Conservation (phyloP, 2,329 filamentous ascomycete species). For the Nigrospora oryzae region DNA sequence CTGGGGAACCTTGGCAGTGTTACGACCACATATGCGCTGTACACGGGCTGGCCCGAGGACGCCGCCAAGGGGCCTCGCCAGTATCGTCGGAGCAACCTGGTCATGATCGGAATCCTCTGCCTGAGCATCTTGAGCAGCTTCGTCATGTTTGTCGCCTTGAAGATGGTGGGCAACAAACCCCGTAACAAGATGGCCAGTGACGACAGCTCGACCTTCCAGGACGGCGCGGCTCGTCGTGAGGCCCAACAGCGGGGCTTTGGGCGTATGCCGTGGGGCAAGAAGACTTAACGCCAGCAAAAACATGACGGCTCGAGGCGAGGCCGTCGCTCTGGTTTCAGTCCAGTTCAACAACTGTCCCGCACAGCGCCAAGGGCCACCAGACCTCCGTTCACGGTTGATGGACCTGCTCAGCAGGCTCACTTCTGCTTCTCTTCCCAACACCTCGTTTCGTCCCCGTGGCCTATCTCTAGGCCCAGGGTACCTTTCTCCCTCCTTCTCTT, state of each 20-base stretch:
- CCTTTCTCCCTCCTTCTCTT: constrained; percentile 6
- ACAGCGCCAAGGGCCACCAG: too few species aligned
- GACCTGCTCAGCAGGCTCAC: too few species aligned
- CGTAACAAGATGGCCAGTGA: constrained; percentile 33
- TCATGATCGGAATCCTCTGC: constrained; percentile 79
- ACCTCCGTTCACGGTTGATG: too few species aligned
- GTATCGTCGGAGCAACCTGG: constrained; percentile 76
- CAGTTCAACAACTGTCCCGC: too few species aligned
- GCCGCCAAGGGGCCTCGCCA: constrained; percentile 57
- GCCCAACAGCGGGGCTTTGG: constrained; percentile 48
- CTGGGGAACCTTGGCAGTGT: constrained; percentile 82
- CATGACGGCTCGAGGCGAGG: not conserved
- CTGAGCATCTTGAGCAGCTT: constrained; percentile 67
- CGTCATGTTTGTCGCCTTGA: constrained; percentile 60
- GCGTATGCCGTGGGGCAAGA: constrained; percentile 27
- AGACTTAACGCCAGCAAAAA: constrained; percentile 9
- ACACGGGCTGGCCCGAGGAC: constrained; percentile 78
- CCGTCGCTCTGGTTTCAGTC: not conserved
- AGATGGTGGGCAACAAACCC: constrained; percentile 43
- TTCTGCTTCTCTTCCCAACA: not conserved
- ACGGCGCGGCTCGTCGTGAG: constrained; percentile 54
- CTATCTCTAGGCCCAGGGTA: constrained; percentile 7
- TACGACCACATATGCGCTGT: constrained; percentile 80
- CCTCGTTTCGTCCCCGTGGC: not conserved
- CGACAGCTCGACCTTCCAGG: constrained; percentile 37